These are phyloP conservation scores for Lactarius sanguifluus DNA, from an alignment of 768 basidiomycete genomes.

Conservation along the genomic window DNA sequence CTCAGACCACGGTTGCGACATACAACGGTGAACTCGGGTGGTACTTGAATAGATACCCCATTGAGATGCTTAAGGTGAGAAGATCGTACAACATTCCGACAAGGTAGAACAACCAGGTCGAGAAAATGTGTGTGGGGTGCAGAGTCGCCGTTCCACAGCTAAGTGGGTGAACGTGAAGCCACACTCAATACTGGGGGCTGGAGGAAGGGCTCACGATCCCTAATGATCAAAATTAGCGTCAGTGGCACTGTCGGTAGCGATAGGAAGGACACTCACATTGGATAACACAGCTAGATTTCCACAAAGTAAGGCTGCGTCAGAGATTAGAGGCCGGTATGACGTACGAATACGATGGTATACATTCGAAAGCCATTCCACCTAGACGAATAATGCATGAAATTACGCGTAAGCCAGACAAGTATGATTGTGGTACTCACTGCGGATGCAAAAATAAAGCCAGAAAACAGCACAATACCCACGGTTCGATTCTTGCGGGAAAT, in stretches of 20 bases:
- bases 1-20: background rate
- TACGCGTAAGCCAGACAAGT: background rate
- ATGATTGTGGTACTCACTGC: constrained; percentile 42
- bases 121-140: constrained; percentile 31
- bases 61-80: constrained; percentile 49
- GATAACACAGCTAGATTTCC: constrained; percentile 18
- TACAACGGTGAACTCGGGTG: constrained; percentile 40
- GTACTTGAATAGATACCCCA: constrained; percentile 51
- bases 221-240: constrained; percentile 20
- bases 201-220: constrained; percentile 38
- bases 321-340: constrained; percentile 28
- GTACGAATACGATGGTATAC: constrained; percentile 51
- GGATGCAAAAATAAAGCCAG: constrained; percentile 44
- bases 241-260: background rate
- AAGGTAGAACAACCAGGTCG: constrained; percentile 60
- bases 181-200: background rate
- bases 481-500: constrained; percentile 47
- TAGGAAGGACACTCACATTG: background rate
- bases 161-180: background rate
- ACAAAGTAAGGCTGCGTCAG: constrained; percentile 20
- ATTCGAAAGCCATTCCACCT: constrained; percentile 60
- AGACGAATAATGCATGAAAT: background rate
- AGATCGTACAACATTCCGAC: constrained; percentile 59
- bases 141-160: constrained; percentile 49
- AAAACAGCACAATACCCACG: constrained; percentile 44